Conservation (phyloP, 257 asterid genomes). For the Ophiorrhiza pumila region DNA sequence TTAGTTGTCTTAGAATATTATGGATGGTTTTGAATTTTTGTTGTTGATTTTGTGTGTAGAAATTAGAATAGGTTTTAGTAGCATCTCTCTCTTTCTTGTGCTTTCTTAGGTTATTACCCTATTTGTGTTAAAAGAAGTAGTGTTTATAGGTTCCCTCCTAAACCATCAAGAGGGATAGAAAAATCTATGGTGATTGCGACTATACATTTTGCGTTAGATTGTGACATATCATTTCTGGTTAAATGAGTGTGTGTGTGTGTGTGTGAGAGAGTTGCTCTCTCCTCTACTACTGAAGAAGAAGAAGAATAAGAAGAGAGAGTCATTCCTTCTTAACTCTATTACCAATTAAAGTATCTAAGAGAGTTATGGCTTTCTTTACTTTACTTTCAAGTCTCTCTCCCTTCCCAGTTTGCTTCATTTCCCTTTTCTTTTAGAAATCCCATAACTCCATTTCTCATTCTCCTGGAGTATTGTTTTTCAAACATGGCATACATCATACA, state of each 20-base stretch:
- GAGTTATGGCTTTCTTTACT: slow-evolving; percentile 9
- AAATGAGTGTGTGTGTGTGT: too few species aligned
- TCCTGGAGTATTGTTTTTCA: background rate
- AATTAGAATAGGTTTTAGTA: background rate
- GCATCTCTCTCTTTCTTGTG: background rate
- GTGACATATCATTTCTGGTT: slow-evolving; percentile 26
- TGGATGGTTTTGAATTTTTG: too few species aligned
- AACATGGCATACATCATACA: slow-evolving; percentile 1
- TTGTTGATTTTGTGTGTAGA: too few species aligned
- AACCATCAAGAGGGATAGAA: slow-evolving; percentile 7
- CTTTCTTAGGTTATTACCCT: slow-evolving; percentile 23
- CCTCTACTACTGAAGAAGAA: too few species aligned
- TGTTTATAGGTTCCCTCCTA: slow-evolving; percentile 6
- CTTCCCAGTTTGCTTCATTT: background rate
- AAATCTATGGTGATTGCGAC: slow-evolving; percentile 39
- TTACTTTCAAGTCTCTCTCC: background rate
- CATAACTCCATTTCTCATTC: slow-evolving; percentile 5
- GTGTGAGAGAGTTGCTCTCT: too few species aligned
- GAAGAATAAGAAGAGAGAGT: background rate
- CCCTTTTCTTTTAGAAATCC: background rate
- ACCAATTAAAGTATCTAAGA: slow-evolving; percentile 5
- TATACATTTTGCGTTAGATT: slow-evolving; percentile 26
- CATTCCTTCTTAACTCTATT: slow-evolving; percentile 8
- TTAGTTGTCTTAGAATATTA: too few species aligned
- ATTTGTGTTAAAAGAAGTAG: slow-evolving; percentile 8